Evolutionary conservation across 345 rosid species (phyloP), one percentile per base, ranked within the genome.

Genomic region (Gynandropsis gynandra): DNA sequence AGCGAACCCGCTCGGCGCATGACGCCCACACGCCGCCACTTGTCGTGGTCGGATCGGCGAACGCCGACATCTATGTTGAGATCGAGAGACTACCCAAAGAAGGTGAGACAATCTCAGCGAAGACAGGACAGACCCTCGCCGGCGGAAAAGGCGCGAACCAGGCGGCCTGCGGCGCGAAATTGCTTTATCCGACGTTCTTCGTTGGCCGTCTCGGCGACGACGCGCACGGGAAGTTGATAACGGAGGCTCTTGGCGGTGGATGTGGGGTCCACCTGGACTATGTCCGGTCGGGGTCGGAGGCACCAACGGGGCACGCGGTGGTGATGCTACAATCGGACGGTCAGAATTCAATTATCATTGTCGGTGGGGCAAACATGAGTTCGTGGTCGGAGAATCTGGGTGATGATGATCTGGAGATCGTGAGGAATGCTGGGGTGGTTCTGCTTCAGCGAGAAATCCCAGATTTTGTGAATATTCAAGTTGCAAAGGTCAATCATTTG

Each of bases 121-220:
- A 70, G 68, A 73, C 56, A 32, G 83, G 93, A 8, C 83, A 76
- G 70, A 85, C 84, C 0, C 84, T 87, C 12, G 88, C 98, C 16
- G 96, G 93, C 1, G 98, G 97, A 16, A 87, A 85, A 62, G 98
- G 97, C 6, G 98, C 93, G 17, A 87, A 92, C 54, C 98, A 92
- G 75, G 98, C 97, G 8, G 95, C 87, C 0, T 90, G 98, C 43
- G 87, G 89, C 12, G 87, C 75, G 6, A 82, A 75, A 56, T 78
- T 87, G 9, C 53, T 79, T 0, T 78, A 87, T 62, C 96, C 96
- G 16, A 84, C 95, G 4, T 85, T 74, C 73, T 87, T 77, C 72
- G 71, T 80, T 19, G 95, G 98, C 8, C 95, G 81, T 56, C 63
- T 85, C 9, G 97, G 98, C 1, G 80, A 78, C 5, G 97, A 92